Percentiles rank a stretch among this genome's conserved stretches.
Conservation (phyloP, 78 protist species). For the Anaeramoeba flamelloides region DNA sequence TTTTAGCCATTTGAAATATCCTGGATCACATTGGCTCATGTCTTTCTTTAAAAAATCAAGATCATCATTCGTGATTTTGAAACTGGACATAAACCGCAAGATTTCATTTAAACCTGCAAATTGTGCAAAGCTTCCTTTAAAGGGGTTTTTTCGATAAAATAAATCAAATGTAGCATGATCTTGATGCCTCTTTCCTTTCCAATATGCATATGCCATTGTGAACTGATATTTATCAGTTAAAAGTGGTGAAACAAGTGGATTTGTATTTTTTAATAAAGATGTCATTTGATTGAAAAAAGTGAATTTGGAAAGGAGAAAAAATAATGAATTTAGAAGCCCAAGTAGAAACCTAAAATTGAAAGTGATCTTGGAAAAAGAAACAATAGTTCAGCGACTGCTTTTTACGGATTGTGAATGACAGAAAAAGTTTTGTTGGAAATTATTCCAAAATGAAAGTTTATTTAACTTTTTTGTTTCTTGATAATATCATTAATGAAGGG, state of each 20-base stretch:
- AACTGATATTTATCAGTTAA: slow-evolving; percentile 26
- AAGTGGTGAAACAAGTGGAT: slow-evolving; percentile 1
- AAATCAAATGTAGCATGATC: slow-evolving; percentile 58
- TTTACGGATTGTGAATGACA: no score
- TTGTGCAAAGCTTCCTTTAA: slow-evolving; percentile 67
- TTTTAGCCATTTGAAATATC: slow-evolving; percentile 34
- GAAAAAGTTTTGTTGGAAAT: no score
- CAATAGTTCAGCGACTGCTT: no score
- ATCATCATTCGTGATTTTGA: slow-evolving; percentile 26
- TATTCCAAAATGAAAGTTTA: no score
- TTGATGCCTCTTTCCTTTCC: slow-evolving; percentile 22
- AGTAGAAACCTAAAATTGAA: no score
- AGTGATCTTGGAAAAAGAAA: no score
- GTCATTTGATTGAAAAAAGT: no score
- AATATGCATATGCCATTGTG: slow-evolving; percentile 17
- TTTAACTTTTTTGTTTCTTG: no score
- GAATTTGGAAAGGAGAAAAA: no score
- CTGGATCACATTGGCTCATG: slow-evolving; percentile 30
- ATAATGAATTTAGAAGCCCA: no score
- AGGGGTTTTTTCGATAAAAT: slow-evolving; percentile 72
- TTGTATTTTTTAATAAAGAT: no score
- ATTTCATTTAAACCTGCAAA: slow-evolving; percentile 68
- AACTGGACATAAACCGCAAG: slow-evolving; percentile 8
- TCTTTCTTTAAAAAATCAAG: slow-evolving; percentile 30
- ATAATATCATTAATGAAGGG: no score